Percentiles rank a stretch among this genome's conserved stretches.
phyloP scores from a whole-genome alignment of 2,329 filamentous ascomycete species.

The Septoria linicola region DNA sequence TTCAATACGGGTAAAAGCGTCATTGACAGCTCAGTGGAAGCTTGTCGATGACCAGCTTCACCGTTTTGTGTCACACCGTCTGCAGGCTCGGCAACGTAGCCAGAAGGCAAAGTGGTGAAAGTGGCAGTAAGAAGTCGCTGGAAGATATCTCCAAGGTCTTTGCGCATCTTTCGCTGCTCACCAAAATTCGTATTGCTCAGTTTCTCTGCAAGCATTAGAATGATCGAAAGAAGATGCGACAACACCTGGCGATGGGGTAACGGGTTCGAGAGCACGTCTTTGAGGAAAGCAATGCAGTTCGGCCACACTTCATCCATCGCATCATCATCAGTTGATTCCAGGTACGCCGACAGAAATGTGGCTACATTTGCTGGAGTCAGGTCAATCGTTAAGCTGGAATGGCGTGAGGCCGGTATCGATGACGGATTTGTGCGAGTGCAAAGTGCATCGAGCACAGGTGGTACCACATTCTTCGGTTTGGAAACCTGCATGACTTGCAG shows the following conservation, averaged over 20 bases:
- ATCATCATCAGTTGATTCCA: constrained; percentile 87
- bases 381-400: constrained; percentile 84
- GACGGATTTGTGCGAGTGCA: constrained; percentile 88
- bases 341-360: constrained; percentile 86
- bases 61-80: constrained; percentile 34
- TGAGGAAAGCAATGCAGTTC: constrained; percentile 87
- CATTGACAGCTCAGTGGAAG: constrained; percentile 55
- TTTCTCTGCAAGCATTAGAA: constrained; percentile 86
- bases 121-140: constrained; percentile 85
- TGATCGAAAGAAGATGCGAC: constrained; percentile 81
- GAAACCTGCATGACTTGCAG: constrained; percentile 89
- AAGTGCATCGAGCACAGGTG: constrained; percentile 91
- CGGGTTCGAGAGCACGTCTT: constrained; percentile 86
- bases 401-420: constrained; percentile 73
- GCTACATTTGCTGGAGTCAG: constrained; percentile 81
- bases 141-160: constrained; percentile 89
- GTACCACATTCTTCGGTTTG: constrained; percentile 84
- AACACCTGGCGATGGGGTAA: constrained; percentile 92
- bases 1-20: constrained; percentile 79
- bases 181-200: constrained; percentile 98
- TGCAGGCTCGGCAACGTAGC: constrained; percentile 23
- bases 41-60: constrained; percentile 29
- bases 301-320: constrained; percentile 98
- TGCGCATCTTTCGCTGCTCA: constrained; percentile 86
- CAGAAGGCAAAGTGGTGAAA: constrained; percentile 63